A percentile compares a stretch with the other conserved stretches of the same genome.
phyloP scores from a whole-genome alignment of 1,284 basidiomycete species.

The Tranzscheliella williamsii region DNA sequence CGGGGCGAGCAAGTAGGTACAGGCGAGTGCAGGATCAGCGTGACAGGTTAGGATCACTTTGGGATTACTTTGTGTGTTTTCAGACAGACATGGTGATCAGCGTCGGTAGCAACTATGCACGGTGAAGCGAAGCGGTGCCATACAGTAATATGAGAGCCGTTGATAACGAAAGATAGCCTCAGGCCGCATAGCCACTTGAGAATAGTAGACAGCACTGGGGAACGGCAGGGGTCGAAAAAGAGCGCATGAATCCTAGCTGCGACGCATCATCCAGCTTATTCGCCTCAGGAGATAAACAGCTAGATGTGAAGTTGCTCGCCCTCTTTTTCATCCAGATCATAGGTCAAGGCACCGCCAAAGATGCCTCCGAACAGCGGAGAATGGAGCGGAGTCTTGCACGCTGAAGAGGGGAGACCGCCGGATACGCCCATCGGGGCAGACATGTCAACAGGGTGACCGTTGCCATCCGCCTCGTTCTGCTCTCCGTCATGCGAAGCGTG shows the following conservation, averaged over 20 bases:
- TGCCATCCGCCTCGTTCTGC: background rate
- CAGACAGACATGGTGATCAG: too few relatives aligned
- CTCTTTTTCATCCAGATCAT: constrained; percentile 43
- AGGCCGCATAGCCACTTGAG: too few relatives aligned
- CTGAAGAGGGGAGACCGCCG: constrained; percentile 40
- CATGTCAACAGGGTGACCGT: background rate
- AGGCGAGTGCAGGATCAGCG: too few relatives aligned
- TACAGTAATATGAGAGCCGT: too few relatives aligned
- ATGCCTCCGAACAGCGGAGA: constrained; percentile 54
- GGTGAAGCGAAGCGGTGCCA: too few relatives aligned
- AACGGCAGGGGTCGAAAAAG: constrained; percentile 3
- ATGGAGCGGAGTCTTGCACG: constrained; percentile 45
- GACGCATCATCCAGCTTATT: too few relatives aligned
- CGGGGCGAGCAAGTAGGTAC: too few relatives aligned
- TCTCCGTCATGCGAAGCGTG: background rate
- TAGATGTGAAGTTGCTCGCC: constrained; percentile 36
- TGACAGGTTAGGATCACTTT: too few relatives aligned
- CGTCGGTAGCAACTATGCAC: too few relatives aligned
- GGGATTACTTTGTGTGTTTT: too few relatives aligned
- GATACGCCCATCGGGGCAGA: constrained; percentile 7
- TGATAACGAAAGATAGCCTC: too few relatives aligned
- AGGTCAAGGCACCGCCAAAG: constrained; percentile 41
- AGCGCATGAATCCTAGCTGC: constrained; percentile 2
- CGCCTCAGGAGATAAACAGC: background rate
- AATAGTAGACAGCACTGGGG: too few relatives aligned